Percentiles rank a stretch among this genome's conserved stretches.
phyloP scores from a whole-genome alignment of 805 yeast genomes.

The Zygosaccharomyces siamensis region DNA sequence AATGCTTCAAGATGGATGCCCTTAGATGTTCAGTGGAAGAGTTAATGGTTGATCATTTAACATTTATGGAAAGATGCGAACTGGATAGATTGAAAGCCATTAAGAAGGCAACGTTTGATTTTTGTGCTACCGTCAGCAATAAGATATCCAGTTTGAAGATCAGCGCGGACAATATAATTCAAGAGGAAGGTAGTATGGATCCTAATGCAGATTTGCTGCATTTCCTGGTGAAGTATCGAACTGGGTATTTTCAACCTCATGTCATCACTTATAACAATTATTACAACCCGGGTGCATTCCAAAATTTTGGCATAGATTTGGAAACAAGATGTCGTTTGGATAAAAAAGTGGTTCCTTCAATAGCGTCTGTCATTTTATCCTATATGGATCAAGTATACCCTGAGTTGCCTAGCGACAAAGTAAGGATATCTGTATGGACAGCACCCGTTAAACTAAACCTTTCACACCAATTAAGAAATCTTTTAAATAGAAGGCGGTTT shows the following conservation, averaged over 20 bases:
- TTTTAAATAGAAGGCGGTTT: constrained; percentile 39
- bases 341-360: constrained; percentile 62
- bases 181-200: constrained; percentile 65
- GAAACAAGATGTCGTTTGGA: constrained; percentile 68
- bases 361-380: constrained; percentile 58
- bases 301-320: constrained; percentile 76
- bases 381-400: constrained; percentile 71
- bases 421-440: constrained; percentile 64
- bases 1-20: constrained; percentile 56
- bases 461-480: constrained; percentile 57
- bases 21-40: constrained; percentile 73
- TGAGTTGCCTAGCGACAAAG: constrained; percentile 60
- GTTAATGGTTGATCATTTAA: constrained; percentile 59
- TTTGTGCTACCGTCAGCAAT: constrained; percentile 60
- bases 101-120: constrained; percentile 70
- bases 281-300: constrained; percentile 60
- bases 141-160: constrained; percentile 54
- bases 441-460: constrained; percentile 55
- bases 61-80: constrained; percentile 81
- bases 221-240: constrained; percentile 59
- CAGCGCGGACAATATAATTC: constrained; percentile 54
- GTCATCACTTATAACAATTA: constrained; percentile 75
- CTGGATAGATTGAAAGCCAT: constrained; percentile 69
- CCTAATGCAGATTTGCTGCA: constrained; percentile 65
- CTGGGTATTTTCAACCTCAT: constrained; percentile 71